Conservation (phyloP, 306 rosid species). For the Phaseolus lunatus region DNA sequence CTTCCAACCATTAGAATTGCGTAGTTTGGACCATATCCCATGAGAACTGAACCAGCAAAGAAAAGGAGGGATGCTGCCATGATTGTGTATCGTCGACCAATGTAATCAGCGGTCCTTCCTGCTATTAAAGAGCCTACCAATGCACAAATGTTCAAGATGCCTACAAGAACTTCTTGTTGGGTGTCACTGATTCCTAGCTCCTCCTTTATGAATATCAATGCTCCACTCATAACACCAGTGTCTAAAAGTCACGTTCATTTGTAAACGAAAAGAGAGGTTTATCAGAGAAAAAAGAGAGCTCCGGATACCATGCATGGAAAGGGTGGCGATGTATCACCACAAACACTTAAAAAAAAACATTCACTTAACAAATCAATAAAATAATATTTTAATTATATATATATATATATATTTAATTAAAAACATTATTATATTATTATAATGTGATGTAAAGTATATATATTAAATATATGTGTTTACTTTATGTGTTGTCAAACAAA, state of each 20-base stretch:
- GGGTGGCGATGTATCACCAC: too few species aligned
- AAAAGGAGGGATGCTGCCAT: constrained; percentile 56
- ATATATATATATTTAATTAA: too few species aligned
- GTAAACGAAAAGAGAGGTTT: too few species aligned
- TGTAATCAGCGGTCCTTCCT: constrained; percentile 66
- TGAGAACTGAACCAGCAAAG: constrained; percentile 62
- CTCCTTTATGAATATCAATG: constrained; percentile 78
- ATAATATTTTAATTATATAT: too few species aligned
- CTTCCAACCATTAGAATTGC: constrained; percentile 59
- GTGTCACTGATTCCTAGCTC: constrained; percentile 69
- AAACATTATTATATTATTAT: too few species aligned
- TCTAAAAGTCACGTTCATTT: constrained; percentile 45
- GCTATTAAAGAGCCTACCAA: constrained; percentile 65
- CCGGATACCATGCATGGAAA: too few species aligned
- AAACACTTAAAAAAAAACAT: too few species aligned
- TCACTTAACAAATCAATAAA: too few species aligned
- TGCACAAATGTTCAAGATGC: constrained; percentile 70
- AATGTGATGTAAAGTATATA: too few species aligned
- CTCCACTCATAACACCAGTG: constrained; percentile 90
- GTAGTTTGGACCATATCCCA: constrained; percentile 48
- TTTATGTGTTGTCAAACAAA: too few species aligned
- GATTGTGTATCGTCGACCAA: constrained; percentile 82
- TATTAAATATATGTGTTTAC: too few species aligned
- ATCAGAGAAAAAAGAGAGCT: too few species aligned
- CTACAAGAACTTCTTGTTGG: constrained; percentile 68